Evolutionary conservation across 208 protist species (phyloP), one percentile per base, ranked within the genome.

Genomic region (Wallacemonas sp.): DNA sequence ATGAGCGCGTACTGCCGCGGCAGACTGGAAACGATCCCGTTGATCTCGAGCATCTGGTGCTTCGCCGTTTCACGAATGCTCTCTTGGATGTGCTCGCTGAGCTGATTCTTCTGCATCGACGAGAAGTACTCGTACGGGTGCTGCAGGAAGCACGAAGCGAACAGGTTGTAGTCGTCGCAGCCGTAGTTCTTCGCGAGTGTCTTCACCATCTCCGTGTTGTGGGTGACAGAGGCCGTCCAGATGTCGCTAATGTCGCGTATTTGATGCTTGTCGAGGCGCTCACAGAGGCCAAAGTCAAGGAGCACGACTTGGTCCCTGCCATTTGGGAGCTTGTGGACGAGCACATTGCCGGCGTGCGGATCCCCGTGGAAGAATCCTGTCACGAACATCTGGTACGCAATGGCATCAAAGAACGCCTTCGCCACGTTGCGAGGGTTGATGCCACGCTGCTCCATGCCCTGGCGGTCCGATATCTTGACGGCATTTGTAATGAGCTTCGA

Each of bases 261-360:
- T 42, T 84, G 41, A 34, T 64, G 55, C 9, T 93, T 72, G 34
- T 63, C 61, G 17, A 98, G 71, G 45, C 97, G 75, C 8, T 84
- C 88, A 63, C 98, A 99, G 4, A 99, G 85, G 1, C 97, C 97
- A 78, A 98, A 97, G 72, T 99, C 97, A 0, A 99, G 80, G 17
- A 99, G 62, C 33, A 96, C 86, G 48, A 95, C 89, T 60, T 95
- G 89, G 39, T 83, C 70, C 54, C 68, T 42, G 34, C 80, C 79
- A 42, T 83, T 81, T 6, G 77, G 72, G 21, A 79, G 62, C 46
- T 62, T 54, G 26, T 86, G 85, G 38, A 98, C 89, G n/a, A 98
- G 75, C 39, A 98, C 69, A 71, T 98, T 98, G 36, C 95, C 95
- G 3, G 94, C 94, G 64, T 98, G 96, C 15, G 89, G 89, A 68